phyloP scores from a whole-genome alignment of 257 asterid species.

The Orobanche coerulescens region DNA sequence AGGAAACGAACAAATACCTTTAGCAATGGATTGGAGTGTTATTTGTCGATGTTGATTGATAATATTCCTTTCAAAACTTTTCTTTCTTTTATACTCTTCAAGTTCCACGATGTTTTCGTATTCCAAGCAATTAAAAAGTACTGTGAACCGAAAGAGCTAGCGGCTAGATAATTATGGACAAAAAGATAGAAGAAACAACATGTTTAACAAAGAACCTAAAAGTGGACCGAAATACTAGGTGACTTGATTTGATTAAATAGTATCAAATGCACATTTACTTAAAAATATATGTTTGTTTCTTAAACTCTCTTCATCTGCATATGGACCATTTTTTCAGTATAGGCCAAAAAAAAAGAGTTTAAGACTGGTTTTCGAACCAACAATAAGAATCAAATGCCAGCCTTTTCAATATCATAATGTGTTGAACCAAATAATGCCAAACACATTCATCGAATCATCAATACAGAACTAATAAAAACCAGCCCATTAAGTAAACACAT shows the following conservation, averaged over 20 bases:
- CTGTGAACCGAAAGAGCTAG: neutral
- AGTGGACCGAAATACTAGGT: neutral
- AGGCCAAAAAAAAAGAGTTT: neutral
- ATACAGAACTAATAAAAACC: neutral
- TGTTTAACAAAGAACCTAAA: neutral
- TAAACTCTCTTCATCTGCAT: neutral
- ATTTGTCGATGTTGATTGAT: too few species aligned
- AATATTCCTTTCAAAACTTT: too few species aligned
- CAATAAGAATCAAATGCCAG: constrained; percentile 4
- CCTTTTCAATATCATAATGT: constrained; percentile 9
- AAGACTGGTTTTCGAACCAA: neutral
- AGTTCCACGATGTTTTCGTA: too few species aligned
- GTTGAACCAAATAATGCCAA: neutral
- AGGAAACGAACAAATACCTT: too few species aligned
- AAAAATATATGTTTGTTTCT: neutral
- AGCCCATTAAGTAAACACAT: neutral
- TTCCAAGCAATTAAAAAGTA: neutral
- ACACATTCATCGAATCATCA: constrained; percentile 5
- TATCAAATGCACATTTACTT: neutral
- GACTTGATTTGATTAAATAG: neutral
- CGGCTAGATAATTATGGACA: neutral
- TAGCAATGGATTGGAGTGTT: too few species aligned
- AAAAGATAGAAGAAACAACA: neutral
- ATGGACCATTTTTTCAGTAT: neutral
- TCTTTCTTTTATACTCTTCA: too few species aligned